Percentiles rank a stretch among this genome's conserved stretches.
Evolutionary conservation across 2,329 filamentous ascomycete species (phyloP).

Genomic region (Alternaria rosae): DNA sequence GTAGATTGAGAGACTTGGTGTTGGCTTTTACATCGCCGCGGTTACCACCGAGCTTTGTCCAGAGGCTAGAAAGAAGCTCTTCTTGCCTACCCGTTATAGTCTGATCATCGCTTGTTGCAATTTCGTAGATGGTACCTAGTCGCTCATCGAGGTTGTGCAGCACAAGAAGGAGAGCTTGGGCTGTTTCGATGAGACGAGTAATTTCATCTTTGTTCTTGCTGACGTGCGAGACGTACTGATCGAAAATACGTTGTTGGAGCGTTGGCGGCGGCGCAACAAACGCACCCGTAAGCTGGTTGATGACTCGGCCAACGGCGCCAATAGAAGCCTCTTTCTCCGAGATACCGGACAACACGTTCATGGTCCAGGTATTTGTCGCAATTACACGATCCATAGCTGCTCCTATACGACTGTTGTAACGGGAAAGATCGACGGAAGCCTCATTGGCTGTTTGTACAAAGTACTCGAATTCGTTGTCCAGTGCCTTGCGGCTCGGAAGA

Average conservation of each 20-base stretch:
- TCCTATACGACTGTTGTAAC: slow-evolving; percentile 79
- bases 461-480: slow-evolving; percentile 76
- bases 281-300: slow-evolving; percentile 61
- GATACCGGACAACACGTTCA: slow-evolving; percentile 71
- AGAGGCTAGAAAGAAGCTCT: slow-evolving; percentile 73
- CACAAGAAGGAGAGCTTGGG: slow-evolving; percentile 70
- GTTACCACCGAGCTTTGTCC: slow-evolving; percentile 78
- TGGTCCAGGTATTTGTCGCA: slow-evolving; percentile 77
- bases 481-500: slow-evolving; percentile 71
- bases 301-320: slow-evolving; percentile 52
- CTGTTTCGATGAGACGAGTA: slow-evolving; percentile 70
- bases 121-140: slow-evolving; percentile 72
- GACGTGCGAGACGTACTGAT: slow-evolving; percentile 79
- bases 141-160: slow-evolving; percentile 74
- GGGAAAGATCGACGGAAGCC: slow-evolving; percentile 71
- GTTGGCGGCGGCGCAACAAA: slow-evolving; percentile 56
- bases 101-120: slow-evolving; percentile 70
- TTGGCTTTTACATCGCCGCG: slow-evolving; percentile 66
- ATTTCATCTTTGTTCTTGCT: slow-evolving; percentile 74
- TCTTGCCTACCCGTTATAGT: slow-evolving; percentile 66
- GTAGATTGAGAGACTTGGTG: slow-evolving; percentile 68
- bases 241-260: slow-evolving; percentile 63
- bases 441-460: slow-evolving; percentile 75
- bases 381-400: slow-evolving; percentile 77
- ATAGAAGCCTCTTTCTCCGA: slow-evolving; percentile 51